Percentiles rank a stretch among this genome's conserved stretches.
Conservation (phyloP, 768 basidiomycete species). For the Mrakia frigida region DNA sequence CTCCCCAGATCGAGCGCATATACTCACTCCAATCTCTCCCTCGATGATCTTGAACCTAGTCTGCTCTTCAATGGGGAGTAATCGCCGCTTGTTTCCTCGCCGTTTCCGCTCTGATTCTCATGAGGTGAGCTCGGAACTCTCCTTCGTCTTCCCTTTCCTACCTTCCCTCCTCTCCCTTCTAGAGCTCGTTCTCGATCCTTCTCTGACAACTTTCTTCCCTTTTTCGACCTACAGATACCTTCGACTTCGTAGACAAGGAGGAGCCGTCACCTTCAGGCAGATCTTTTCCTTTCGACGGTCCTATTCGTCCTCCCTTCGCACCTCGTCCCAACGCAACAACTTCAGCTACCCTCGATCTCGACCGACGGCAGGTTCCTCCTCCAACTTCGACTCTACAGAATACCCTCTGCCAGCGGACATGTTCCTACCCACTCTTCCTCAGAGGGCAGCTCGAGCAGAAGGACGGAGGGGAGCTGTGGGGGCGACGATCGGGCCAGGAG, state of each 20-base stretch:
- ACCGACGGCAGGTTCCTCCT: neutral
- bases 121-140: slow-evolving; percentile 10
- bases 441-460: neutral
- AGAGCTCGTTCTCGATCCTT: neutral
- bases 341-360: slow-evolving; percentile 9
- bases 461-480: neutral
- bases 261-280: neutral
- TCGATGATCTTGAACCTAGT: neutral
- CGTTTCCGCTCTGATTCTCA: neutral
- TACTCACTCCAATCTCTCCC: neutral
- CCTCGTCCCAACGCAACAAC: neutral
- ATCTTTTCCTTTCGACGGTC: neutral
- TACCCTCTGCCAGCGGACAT: neutral
- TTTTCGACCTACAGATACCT: neutral
- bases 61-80: neutral
- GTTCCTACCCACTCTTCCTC: slow-evolving; percentile 2
- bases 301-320: neutral
- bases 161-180: neutral
- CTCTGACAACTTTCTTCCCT: neutral
- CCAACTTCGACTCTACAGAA: neutral
- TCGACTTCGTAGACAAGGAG: slow-evolving; percentile 3
- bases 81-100: neutral
- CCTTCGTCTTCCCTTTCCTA: neutral
- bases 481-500: slow-evolving; percentile 1
- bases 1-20: neutral